Conservation (phyloP, 148 eudicot species). For the Silene uniflora region DNA sequence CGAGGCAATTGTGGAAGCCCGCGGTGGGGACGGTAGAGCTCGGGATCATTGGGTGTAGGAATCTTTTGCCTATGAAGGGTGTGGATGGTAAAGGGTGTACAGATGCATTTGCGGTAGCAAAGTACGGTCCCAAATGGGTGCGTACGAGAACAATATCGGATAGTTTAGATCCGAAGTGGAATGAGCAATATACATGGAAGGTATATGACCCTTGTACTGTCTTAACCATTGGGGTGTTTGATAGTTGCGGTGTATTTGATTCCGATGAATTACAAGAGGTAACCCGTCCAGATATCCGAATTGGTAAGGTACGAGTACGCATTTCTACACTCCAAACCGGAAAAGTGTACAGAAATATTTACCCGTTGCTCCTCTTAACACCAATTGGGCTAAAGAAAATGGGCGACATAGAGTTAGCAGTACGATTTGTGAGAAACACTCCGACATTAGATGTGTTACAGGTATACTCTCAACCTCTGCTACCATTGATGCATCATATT, state of each 20-base stretch:
- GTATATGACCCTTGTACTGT: constrained; percentile 89
- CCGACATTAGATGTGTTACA: constrained; percentile 68
- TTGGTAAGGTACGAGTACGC: constrained; percentile 82
- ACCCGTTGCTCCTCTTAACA: constrained; percentile 61
- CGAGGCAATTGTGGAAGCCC: constrained; percentile 87
- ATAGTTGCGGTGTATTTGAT: constrained; percentile 51
- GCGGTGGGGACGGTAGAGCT: constrained; percentile 72
- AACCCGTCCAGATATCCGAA: constrained; percentile 52
- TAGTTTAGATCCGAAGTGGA: constrained; percentile 80
- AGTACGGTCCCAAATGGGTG: constrained; percentile 92
- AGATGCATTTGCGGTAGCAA: constrained; percentile 78
- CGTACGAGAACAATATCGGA: constrained; percentile 74
- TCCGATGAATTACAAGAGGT: constrained; percentile 39
- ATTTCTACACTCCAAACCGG: constrained; percentile 69
- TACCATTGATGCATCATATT: constrained; percentile 82
- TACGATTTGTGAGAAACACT: constrained; percentile 56
- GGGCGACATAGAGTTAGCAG: constrained; percentile 82
- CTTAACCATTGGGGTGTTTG: constrained; percentile 75
- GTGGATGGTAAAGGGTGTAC: constrained; percentile 66
- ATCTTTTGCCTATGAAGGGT: constrained; percentile 66
- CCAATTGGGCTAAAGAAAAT: constrained; percentile 70
- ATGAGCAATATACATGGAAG: constrained; percentile 96
- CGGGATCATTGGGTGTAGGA: constrained; percentile 72
- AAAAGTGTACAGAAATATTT: constrained; percentile 54
- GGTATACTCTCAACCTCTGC: constrained; percentile 67